Evolutionary conservation across 2,329 filamentous ascomycete species (phyloP).

Genomic region (Harringtonia aguacate): DNA sequence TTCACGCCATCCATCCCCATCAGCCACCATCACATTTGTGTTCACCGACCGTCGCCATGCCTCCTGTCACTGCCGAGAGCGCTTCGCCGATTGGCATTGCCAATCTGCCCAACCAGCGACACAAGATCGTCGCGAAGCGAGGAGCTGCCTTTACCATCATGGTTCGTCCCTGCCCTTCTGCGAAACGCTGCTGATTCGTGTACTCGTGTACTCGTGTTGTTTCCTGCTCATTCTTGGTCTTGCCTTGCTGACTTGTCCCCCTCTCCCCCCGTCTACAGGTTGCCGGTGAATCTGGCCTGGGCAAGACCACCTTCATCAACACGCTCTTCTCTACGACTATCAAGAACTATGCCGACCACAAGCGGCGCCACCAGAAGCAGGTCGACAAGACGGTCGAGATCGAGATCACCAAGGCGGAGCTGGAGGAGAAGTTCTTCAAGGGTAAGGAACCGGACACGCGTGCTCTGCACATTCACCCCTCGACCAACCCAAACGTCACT

Average conservation of each 20-base stretch:
- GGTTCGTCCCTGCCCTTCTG: conserved; percentile 52
- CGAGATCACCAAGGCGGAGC: conserved; percentile 98
- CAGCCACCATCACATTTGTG: no score
- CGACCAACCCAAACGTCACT: no score
- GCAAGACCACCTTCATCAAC: conserved; percentile 99
- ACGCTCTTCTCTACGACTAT: conserved; percentile 99
- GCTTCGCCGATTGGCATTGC: conserved; percentile 63
- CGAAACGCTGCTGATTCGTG: conserved; percentile 19
- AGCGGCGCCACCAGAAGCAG: conserved; percentile 98
- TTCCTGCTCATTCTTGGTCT: neutral
- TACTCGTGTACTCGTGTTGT: conserved; percentile 16
- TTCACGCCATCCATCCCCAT: neutral
- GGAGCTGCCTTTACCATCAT: conserved; percentile 99
- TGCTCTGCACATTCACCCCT: no score
- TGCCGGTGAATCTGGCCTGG: conserved; percentile 93
- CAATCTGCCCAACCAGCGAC: conserved; percentile 63
- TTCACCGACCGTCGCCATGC: conserved; percentile 36
- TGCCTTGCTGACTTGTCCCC: conserved; percentile 3
- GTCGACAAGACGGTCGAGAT: conserved; percentile 99
- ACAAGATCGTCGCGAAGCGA: conserved; percentile 69
- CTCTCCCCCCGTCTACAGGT: conserved; percentile 43
- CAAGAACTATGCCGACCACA: conserved; percentile 99
- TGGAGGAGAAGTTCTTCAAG: conserved; percentile 99
- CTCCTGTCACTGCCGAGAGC: conserved; percentile 46
- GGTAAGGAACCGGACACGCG: no score